phyloP scores from a whole-genome alignment of 192 early-diverging fungal genomes.

The Radiomyces spectabilis region DNA sequence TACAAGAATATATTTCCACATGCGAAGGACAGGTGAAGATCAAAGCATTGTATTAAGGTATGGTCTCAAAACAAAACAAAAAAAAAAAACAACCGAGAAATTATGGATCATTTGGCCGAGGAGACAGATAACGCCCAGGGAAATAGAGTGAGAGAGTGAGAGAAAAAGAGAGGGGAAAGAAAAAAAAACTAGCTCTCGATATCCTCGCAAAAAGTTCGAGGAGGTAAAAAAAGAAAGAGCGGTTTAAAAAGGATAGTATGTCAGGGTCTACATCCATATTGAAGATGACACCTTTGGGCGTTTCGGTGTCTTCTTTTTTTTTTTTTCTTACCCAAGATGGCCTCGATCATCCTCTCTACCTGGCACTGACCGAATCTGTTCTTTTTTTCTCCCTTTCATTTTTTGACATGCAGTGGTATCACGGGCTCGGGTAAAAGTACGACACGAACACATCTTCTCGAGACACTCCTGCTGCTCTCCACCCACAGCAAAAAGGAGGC shows the following conservation, averaged over 20 bases:
- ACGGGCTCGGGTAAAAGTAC: constrained; percentile 82
- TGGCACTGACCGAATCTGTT: constrained; percentile 1
- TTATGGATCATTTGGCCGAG: neutral
- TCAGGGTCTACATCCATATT: neutral
- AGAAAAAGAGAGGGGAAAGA: no score
- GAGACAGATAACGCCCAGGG: neutral
- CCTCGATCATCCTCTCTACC: neutral
- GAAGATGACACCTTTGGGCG: no score
- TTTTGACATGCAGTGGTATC: constrained; percentile 53
- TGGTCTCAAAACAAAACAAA: no score
- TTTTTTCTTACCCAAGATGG: no score
- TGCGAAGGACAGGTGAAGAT: constrained; percentile 65
- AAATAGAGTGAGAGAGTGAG: neutral
- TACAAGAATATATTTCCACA: constrained; percentile 59
- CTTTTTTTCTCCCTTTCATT: neutral
- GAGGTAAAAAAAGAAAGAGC: neutral
- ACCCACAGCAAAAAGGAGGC: constrained; percentile 66
- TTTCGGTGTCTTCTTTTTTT: no score
- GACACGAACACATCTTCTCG: constrained; percentile 53
- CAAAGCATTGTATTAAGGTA: constrained; percentile 63
- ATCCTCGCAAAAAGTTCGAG: neutral
- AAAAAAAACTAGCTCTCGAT: neutral
- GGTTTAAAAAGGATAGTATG: neutral
- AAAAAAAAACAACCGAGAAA: neutral
- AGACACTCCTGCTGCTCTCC: constrained; percentile 67